Evolutionary conservation across 2,329 filamentous ascomycete genomes (phyloP), one percentile per base, ranked within the genome.

Genomic region (Alternaria gaisen): DNA sequence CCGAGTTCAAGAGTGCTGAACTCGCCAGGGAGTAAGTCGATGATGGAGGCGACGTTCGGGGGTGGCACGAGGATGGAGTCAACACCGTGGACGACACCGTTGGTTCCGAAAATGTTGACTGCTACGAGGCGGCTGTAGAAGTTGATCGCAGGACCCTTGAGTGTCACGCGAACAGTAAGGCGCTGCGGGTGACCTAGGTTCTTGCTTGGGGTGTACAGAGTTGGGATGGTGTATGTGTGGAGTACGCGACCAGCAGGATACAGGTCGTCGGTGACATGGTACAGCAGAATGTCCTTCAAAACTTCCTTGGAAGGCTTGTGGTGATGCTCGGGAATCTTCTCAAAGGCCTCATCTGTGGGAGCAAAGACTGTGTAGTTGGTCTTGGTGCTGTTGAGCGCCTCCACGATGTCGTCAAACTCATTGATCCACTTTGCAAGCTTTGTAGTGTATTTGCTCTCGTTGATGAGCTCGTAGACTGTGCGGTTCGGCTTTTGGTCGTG

Each of bases 1-100:
- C 87, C 94, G 8, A 94, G 86, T 53, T 90, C 84, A 1, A 96
- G 86, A 0, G 93, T 97, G 66, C 89, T 92, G 83, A 97, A 97
- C 63, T 89, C 84, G 47, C 82, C 79, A 0, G 93, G 93, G 38
- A 90, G 79, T 36, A 88, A 78, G 54, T 84, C 80, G 72, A 97
- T 85, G 32, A 94, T 87, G 10, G 86, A 83, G 54, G 87, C 83
- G 43, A 87, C 82, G 26, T 82, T 81, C 1, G 91, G 89, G 0
- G 93, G 94, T 3, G 93, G 93, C 9, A 94, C 72, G n/a, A 97
- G 84, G 56, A 95, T 82, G 63, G 83, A 84, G 80, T 93, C 87
- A 55, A 97, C 81, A 44, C 86, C 90, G 78, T 97, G 93, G 66
- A 96, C 87, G 40, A 95, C 83, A 42, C 94, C 93, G 73, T 97